phyloP scores from a whole-genome alignment of 805 yeast genomes.

The Ogataea siamensis region DNA sequence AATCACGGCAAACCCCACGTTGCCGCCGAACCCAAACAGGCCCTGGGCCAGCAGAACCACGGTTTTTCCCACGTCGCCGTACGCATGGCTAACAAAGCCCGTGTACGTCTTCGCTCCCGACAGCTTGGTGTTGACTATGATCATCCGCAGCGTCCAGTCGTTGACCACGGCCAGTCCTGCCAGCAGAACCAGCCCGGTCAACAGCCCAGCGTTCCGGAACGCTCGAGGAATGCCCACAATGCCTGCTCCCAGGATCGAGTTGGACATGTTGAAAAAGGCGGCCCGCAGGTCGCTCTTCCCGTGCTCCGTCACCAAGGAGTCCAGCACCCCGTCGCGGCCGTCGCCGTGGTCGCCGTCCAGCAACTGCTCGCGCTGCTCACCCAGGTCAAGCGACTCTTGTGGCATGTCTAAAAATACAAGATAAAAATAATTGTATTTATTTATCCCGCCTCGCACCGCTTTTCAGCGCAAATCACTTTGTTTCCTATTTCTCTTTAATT shows the following conservation, averaged over 20 bases:
- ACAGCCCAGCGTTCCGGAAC: constrained; percentile 71
- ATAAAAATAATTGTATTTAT: background rate
- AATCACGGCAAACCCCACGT: constrained; percentile 89
- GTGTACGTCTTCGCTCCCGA: constrained; percentile 79
- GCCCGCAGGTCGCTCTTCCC: constrained; percentile 61
- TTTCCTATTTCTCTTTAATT: constrained; percentile 3
- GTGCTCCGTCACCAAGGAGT: constrained; percentile 18
- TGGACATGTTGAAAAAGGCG: constrained; percentile 98
- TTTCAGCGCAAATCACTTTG: constrained; percentile 13
- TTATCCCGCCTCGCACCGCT: constrained; percentile 9
- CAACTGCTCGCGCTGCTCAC: constrained; percentile 4
- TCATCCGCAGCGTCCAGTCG: constrained; percentile 83
- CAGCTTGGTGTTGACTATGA: constrained; percentile 77
- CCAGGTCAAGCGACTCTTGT: background rate
- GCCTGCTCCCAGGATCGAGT: constrained; percentile 93
- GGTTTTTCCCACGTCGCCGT: constrained; percentile 69
- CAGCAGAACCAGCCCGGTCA: constrained; percentile 68
- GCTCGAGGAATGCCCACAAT: constrained; percentile 94
- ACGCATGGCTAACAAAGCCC: constrained; percentile 76
- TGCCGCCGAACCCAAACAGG: constrained; percentile 90
- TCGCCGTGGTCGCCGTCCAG: constrained; percentile 1
- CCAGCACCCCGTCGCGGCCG: constrained; percentile 6
- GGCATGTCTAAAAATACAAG: constrained; percentile 3
- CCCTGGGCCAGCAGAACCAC: constrained; percentile 75
- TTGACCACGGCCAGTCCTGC: constrained; percentile 62